Conservation (phyloP, 345 rosid species). For the Noccaea caerulescens region DNA sequence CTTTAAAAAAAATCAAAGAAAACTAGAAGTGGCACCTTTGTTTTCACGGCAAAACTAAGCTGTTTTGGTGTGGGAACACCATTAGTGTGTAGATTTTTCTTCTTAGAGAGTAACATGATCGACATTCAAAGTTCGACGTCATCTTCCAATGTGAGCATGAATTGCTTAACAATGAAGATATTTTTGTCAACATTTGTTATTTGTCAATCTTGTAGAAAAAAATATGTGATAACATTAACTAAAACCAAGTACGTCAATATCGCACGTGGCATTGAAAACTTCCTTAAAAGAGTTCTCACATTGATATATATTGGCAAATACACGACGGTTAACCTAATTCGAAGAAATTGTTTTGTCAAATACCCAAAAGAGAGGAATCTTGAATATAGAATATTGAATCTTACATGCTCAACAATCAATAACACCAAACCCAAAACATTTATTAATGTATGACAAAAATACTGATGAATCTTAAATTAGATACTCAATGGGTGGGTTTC, state of each 20-base stretch:
- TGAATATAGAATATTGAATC: slow-evolving; percentile 1
- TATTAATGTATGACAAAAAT: not conserved
- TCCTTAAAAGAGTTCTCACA: not conserved
- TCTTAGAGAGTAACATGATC: not conserved
- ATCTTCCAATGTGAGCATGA: not conserved
- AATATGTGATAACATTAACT: not conserved
- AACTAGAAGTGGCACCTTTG: not conserved
- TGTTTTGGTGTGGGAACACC: slow-evolving; percentile 12
- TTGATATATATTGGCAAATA: slow-evolving; percentile 20
- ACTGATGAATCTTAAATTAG: not conserved
- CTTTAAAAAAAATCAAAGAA: not conserved
- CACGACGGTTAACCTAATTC: slow-evolving; percentile 24
- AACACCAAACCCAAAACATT: not conserved
- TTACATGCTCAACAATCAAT: slow-evolving; percentile 2
- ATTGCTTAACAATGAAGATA: slow-evolving; percentile 28
- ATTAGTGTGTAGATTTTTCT: not conserved
- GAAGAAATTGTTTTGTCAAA: not conserved
- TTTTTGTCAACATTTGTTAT: slow-evolving; percentile 10
- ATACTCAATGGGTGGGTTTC: not conserved
- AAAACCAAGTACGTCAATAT: not conserved
- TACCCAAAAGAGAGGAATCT: slow-evolving; percentile 8
- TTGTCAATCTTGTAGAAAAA: slow-evolving; percentile 20
- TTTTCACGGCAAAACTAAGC: slow-evolving; percentile 2
- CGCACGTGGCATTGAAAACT: slow-evolving; percentile 31
- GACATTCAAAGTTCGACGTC: not conserved